A percentile compares a stretch with the other conserved stretches of the same genome.
Evolutionary conservation across 2,329 filamentous ascomycete species (phyloP).

Genomic region (Chlorencoelia australis): DNA sequence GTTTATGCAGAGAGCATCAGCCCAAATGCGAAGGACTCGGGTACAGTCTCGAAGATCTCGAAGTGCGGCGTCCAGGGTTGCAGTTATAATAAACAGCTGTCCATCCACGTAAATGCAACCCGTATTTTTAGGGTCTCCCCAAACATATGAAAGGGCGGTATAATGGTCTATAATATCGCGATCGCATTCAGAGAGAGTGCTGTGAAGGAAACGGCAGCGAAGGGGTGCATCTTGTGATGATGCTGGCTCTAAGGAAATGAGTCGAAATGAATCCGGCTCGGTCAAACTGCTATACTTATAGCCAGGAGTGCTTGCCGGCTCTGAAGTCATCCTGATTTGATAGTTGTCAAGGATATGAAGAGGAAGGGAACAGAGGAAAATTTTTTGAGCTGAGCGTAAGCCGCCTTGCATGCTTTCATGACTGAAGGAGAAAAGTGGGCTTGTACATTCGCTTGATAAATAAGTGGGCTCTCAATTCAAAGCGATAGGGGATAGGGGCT

Average conservation of each 20-base stretch:
- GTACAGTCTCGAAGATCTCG: neutral
- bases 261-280: neutral
- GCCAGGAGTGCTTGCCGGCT: no score
- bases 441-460: no score
- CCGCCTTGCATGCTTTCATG: no score
- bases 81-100: neutral
- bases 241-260: neutral
- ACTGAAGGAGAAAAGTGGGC: no score
- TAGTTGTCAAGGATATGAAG: no score
- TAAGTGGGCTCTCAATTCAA: no score
- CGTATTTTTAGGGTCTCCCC: neutral
- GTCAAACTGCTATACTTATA: neutral
- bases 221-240: neutral
- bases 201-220: neutral
- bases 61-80: neutral
- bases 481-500: no score
- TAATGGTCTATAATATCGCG: neutral
- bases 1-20: neutral
- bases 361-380: no score
- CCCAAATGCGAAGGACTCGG: neutral
- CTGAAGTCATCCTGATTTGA: no score
- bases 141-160: neutral
- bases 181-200: neutral
- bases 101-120: neutral
- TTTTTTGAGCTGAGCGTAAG: no score